Percentiles rank a stretch among this genome's conserved stretches.
Conservation (phyloP, 495 filamentous ascomycete genomes). For the Lasiosphaeris hirsuta region DNA sequence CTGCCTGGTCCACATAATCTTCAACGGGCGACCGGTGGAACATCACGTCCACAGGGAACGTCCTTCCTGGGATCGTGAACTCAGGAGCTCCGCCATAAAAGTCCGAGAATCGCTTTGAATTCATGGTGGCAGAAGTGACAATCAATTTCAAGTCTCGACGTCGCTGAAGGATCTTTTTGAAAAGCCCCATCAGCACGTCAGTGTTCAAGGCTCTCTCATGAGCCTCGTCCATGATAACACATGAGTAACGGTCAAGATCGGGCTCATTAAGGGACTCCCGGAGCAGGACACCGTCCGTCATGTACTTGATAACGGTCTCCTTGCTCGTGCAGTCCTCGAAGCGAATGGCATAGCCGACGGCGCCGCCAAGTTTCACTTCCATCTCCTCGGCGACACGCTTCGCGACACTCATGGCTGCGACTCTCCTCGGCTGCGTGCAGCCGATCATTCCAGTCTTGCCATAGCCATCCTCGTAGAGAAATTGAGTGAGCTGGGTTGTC, state of each 20-base stretch:
- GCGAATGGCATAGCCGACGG: slow-evolving; percentile 95
- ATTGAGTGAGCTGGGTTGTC: slow-evolving; percentile 94
- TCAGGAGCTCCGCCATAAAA: slow-evolving; percentile 98
- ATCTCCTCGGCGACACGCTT: slow-evolving; percentile 99
- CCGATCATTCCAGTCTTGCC: slow-evolving; percentile 83
- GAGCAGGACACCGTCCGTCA: slow-evolving; percentile 96
- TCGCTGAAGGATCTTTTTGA: slow-evolving; percentile 92
- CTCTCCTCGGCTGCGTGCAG: slow-evolving; percentile 91
- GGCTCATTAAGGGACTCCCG: slow-evolving; percentile 88
- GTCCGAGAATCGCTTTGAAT: slow-evolving; percentile 89
- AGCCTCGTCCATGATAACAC: slow-evolving; percentile 99
- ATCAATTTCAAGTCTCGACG: slow-evolving; percentile 93
- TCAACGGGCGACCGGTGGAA: slow-evolving; percentile 94
- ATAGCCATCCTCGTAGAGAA: slow-evolving; percentile 92
- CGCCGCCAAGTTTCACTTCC: slow-evolving; percentile 86
- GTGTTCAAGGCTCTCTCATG: slow-evolving; percentile 97
- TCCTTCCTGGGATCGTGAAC: slow-evolving; percentile 93
- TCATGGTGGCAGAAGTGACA: slow-evolving; percentile 99
- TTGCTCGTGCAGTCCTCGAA: slow-evolving; percentile 98
- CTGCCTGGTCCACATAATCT: slow-evolving; percentile 95
- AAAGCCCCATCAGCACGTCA: slow-evolving; percentile 93
- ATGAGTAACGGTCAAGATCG: slow-evolving; percentile 95
- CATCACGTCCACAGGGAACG: slow-evolving; percentile 96
- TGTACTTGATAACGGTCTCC: slow-evolving; percentile 96
- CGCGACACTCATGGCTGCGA: slow-evolving; percentile 97